Conservation (phyloP, 2,329 filamentous ascomycete genomes). For the Fusarium acutatum region DNA sequence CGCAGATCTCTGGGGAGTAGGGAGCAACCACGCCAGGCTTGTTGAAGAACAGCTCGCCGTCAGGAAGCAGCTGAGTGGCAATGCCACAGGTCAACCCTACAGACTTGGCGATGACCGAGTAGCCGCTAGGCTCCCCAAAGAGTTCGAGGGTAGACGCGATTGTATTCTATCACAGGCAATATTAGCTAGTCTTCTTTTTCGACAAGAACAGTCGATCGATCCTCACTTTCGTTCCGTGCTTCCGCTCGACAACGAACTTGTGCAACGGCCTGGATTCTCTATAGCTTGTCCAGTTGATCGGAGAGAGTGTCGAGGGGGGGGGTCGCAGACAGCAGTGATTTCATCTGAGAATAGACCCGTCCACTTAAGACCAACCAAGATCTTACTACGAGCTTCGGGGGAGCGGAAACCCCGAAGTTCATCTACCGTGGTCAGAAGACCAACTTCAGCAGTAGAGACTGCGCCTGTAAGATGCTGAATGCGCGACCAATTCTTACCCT, state of each 20-base stretch:
- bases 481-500: background rate
- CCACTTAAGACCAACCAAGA: background rate
- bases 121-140: background rate
- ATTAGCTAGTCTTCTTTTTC: background rate
- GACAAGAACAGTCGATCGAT: background rate
- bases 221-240: background rate
- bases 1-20: background rate
- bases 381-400: background rate
- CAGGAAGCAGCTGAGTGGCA: background rate
- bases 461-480: background rate
- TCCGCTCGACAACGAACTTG: background rate
- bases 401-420: background rate
- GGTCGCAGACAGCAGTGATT: rapidly evolving
- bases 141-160: background rate
- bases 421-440: background rate
- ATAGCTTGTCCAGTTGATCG: background rate
- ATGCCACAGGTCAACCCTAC: background rate
- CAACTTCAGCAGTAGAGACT: background rate
- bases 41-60: background rate
- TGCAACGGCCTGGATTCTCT: background rate
- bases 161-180: background rate
- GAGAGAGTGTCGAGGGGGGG: background rate
- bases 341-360: background rate
- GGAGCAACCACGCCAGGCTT: background rate
- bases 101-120: background rate